Base-by-base conservation (phyloP, 2,329 filamentous ascomycete species). In the Apiospora phragmitis region DNA sequence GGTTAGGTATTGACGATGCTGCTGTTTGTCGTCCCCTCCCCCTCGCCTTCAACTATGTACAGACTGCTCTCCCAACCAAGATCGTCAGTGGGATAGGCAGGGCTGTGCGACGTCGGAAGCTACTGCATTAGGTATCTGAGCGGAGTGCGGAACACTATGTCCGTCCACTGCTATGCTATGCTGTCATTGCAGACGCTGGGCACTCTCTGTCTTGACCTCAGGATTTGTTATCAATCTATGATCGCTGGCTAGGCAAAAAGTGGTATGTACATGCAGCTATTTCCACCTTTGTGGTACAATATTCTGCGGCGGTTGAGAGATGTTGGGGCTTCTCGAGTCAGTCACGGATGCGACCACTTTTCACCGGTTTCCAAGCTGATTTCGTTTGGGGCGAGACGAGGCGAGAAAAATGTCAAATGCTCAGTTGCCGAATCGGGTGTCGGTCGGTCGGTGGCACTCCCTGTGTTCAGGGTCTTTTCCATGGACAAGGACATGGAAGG, bases 71-170 rank as follows among this genome's bases (percentile, higher is more conserved):
- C 29, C 29, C 8, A 35, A 29, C 16, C 55, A 38, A 24, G 55
- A 62, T 62, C 29, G 29, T 38, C 32, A n/a, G 55, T 38, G 32
- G 51, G 51, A 59, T 62, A n/a, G 55, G 55, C 55, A 62, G 32
- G 55, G 18, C 55, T 62, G 55, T 62, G 55, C 55, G 55, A 62
- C 55, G 55, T 62, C 55, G 55, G 55, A 62, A 62, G 32, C 18
- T 62, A 18, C 55, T 62, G 55, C 55, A n/a, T 62, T 32, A 62
- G 55, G 55, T 18, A 62, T 38, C 55, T 62, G 55, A 38, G 29
- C 51, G 29, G 55, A 38, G 55, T 35, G 29, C 55, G 55, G 55
- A 62, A 62, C 32, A 62, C 8, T n/a, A 62, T 62, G 51, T 35
- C 51, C 51, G 51, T 59, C 11, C 9, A n/a, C 24, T 51, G 49